Evolutionary conservation across 257 asterid species (phyloP).

Genomic region (Scutellaria galericulata): DNA sequence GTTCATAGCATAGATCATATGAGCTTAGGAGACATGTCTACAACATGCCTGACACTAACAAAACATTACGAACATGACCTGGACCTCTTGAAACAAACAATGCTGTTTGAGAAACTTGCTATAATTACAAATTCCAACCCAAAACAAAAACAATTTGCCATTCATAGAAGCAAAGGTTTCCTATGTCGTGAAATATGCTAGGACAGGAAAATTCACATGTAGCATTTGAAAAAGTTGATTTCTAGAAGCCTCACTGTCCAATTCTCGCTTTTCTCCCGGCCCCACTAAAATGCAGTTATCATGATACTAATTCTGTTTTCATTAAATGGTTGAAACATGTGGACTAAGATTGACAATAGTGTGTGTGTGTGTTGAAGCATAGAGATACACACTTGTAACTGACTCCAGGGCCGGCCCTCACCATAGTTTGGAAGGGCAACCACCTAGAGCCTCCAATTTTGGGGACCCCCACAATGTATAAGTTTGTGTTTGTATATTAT

Average conservation of each 20-base stretch:
- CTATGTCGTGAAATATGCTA: background rate
- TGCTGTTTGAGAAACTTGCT: conserved; percentile 8
- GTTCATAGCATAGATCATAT: background rate
- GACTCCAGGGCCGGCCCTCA: background rate
- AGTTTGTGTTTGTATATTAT: too few relatives aligned
- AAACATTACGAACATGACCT: background rate
- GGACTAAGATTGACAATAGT: background rate
- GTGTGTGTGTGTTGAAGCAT: background rate
- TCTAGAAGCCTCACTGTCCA: background rate
- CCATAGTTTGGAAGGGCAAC: too few relatives aligned
- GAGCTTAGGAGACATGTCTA: background rate
- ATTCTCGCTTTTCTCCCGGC: background rate
- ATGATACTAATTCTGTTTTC: background rate
- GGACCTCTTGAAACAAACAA: background rate
- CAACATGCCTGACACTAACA: background rate
- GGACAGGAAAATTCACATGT: background rate
- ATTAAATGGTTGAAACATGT: conserved; percentile 1
- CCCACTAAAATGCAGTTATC: background rate
- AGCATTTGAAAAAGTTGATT: background rate
- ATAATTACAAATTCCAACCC: background rate
- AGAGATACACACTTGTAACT: background rate
- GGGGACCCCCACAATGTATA: too few relatives aligned
- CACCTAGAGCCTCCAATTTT: too few relatives aligned
- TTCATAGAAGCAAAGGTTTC: background rate
- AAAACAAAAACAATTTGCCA: background rate